These are phyloP conservation scores for Calonectria hawksworthii DNA, from an alignment of 2,329 filamentous ascomycete genomes.

Conservation along the genomic window DNA sequence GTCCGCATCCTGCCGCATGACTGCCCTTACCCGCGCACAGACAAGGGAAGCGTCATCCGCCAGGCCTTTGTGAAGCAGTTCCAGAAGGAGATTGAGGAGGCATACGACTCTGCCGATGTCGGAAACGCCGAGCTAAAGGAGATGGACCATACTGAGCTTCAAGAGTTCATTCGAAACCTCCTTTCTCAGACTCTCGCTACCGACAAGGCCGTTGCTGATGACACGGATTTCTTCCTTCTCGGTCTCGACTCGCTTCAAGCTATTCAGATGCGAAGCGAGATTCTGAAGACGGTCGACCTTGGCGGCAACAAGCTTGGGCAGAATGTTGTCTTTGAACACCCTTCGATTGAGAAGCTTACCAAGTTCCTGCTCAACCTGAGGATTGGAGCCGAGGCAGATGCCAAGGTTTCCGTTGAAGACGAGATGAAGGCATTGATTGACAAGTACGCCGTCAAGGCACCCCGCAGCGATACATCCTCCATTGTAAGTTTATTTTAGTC, in stretches of 20 bases:
- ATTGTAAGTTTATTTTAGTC: constrained; percentile 20
- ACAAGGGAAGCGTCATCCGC: constrained; percentile 67
- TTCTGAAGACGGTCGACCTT: constrained; percentile 65
- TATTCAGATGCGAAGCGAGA: constrained; percentile 65
- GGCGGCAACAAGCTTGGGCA: constrained; percentile 61
- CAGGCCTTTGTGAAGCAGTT: constrained; percentile 62
- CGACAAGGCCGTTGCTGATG: constrained; percentile 47
- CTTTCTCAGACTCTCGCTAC: constrained; percentile 44
- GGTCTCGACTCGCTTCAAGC: constrained; percentile 72
- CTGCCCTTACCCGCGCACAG: constrained; percentile 61
- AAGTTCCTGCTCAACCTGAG: constrained; percentile 59
- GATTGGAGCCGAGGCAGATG: constrained; percentile 48
- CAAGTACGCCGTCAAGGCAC: constrained; percentile 32
- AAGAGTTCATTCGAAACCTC: constrained; percentile 50
- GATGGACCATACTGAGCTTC: constrained; percentile 43
- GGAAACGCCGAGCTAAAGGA: constrained; percentile 34
- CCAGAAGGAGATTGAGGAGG: constrained; percentile 57
- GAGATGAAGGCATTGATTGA: constrained; percentile 41
- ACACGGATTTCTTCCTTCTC: constrained; percentile 69
- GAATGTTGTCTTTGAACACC: constrained; percentile 72
- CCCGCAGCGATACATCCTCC: constrained; percentile 32
- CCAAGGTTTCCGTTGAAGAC: constrained; percentile 47
- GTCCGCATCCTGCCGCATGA: constrained; percentile 61
- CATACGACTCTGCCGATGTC: constrained; percentile 50
- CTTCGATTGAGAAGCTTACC: constrained; percentile 62